Evolutionary conservation across 225 moss, liverwort and hornwort genomes (phyloP), one percentile per base, ranked within the genome.

Genomic region (Pseudisothecium myosuroides): DNA sequence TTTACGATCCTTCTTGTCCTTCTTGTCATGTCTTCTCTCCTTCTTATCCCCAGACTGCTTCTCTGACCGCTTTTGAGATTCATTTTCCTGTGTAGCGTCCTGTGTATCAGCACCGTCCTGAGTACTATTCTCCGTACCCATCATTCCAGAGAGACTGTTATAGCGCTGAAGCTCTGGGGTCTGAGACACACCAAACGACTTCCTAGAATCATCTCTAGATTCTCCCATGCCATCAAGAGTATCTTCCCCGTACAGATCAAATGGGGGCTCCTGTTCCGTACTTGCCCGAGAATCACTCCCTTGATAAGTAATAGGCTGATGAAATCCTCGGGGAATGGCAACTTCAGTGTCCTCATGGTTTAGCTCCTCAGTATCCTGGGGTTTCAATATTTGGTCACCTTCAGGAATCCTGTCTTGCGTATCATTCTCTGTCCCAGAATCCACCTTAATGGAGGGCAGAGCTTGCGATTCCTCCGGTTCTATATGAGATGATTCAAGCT

Each of bases 1-100:
- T 80, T 96, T 95, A 54, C 90, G 94, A 71, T 94, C 93, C 81
- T 95, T 96, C 85, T 93, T 95, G n/a, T 97, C 96, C 84, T 92
- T 94, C 85, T 88, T 89, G 50, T 95, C 94, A 74, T 87, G 91
- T 83, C 90, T 93, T 83, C 92, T 92, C 77, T 90, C 90, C 59
- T 87, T 88, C 86, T 81, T 92, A 71, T 88, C 86, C 59, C 89
- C 80, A 69, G 89, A 85, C 47, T 56, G 86, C 87, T 81, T 90
- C 69, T 88, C 94, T 26, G 83, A 91, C 34, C 79, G 87, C 85
- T 94, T 98, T 34, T 91, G 91, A 28, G 94, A 94, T 67, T 90
- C 92, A 28, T 91, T 91, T 86, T 95, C 92, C 81, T 95, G 86
- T 15, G 81, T 86, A 49, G 63, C 89, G 73, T 89, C 89, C 63